Percentiles rank a stretch among this genome's conserved stretches.
These are phyloP conservation scores for Gaeumannomyces tritici DNA, from an alignment of 2,329 filamentous ascomycete genomes.

Conservation along the genomic window DNA sequence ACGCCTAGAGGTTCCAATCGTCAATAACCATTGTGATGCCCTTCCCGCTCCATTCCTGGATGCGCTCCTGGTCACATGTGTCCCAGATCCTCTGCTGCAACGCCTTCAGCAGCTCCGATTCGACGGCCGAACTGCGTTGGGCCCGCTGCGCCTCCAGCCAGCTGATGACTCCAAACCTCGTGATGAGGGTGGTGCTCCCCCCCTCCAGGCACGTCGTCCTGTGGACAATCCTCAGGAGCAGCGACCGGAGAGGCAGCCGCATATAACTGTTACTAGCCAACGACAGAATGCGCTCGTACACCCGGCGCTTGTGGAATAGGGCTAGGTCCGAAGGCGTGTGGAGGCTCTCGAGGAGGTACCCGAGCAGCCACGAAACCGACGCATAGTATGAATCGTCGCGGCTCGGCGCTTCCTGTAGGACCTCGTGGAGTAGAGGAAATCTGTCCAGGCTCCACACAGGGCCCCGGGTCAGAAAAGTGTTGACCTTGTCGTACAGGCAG, in stretches of 20 bases:
- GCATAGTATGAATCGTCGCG: slow-evolving; percentile 64
- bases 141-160: slow-evolving; percentile 61
- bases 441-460: slow-evolving; percentile 68
- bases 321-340: slow-evolving; percentile 48
- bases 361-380: slow-evolving; percentile 66
- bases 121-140: slow-evolving; percentile 28
- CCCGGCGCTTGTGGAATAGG: slow-evolving; percentile 49
- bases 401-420: slow-evolving; percentile 56
- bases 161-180: slow-evolving; percentile 61
- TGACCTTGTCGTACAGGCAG: slow-evolving; percentile 76
- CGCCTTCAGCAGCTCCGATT: slow-evolving; percentile 38
- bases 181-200: slow-evolving; percentile 73
- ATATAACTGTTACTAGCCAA: slow-evolving; percentile 60
- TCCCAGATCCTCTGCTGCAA: slow-evolving; percentile 51
- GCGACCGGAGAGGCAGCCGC: slow-evolving; percentile 46
- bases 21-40: slow-evolving; percentile 17
- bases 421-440: slow-evolving; percentile 58
- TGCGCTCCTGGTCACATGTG: slow-evolving; percentile 56
- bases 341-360: slow-evolving; percentile 60
- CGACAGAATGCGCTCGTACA: slow-evolving; percentile 68
- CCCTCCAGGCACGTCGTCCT: slow-evolving; percentile 57
- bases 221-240: slow-evolving; percentile 53
- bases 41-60: slow-evolving; percentile 56
- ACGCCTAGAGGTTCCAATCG: background rate
- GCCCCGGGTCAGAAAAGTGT: slow-evolving; percentile 68